A percentile compares a stretch with the other conserved stretches of the same genome.
Evolutionary conservation across 2,329 filamentous ascomycete species (phyloP).

Genomic region (Beauveria australis): DNA sequence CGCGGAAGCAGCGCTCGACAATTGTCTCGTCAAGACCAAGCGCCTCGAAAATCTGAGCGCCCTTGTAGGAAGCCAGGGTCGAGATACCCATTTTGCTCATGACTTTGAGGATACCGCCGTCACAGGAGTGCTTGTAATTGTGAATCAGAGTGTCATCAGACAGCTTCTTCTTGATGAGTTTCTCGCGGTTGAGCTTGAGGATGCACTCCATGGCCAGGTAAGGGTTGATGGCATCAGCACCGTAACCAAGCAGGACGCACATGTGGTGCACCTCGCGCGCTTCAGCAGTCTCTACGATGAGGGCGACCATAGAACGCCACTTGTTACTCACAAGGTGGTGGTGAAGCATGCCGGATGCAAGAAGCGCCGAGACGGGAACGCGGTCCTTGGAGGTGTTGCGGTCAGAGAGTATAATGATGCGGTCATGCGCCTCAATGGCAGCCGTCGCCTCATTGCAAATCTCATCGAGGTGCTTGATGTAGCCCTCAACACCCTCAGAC

Average conservation of each 20-base stretch:
- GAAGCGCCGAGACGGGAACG: slow-evolving; percentile 74
- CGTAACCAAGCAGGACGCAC: slow-evolving; percentile 95
- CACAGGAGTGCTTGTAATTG: slow-evolving; percentile 95
- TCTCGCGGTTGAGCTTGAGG: slow-evolving; percentile 90
- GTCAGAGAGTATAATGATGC: slow-evolving; percentile 83
- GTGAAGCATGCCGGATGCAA: slow-evolving; percentile 89
- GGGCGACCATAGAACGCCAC: slow-evolving; percentile 80
- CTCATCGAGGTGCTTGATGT: slow-evolving; percentile 75
- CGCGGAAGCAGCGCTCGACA: slow-evolving; percentile 89
- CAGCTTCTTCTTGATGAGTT: slow-evolving; percentile 84
- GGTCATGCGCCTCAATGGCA: slow-evolving; percentile 75
- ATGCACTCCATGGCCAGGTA: slow-evolving; percentile 96
- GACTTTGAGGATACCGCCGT: slow-evolving; percentile 94
- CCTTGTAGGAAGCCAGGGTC: slow-evolving; percentile 92
- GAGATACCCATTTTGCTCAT: slow-evolving; percentile 99
- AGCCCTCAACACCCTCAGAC: slow-evolving; percentile 71
- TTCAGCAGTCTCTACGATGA: slow-evolving; percentile 87
- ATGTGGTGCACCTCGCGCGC: slow-evolving; percentile 97
- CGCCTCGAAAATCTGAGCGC: slow-evolving; percentile 94
- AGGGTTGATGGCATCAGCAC: slow-evolving; percentile 88
- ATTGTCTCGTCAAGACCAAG: slow-evolving; percentile 88
- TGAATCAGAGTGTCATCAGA: slow-evolving; percentile 74
- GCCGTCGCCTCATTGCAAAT: slow-evolving; percentile 81
- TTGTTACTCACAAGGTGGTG: slow-evolving; percentile 94
- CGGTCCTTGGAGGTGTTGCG: slow-evolving; percentile 75